Base-by-base conservation (phyloP, 768 basidiomycete species). In the Mycena venus region DNA sequence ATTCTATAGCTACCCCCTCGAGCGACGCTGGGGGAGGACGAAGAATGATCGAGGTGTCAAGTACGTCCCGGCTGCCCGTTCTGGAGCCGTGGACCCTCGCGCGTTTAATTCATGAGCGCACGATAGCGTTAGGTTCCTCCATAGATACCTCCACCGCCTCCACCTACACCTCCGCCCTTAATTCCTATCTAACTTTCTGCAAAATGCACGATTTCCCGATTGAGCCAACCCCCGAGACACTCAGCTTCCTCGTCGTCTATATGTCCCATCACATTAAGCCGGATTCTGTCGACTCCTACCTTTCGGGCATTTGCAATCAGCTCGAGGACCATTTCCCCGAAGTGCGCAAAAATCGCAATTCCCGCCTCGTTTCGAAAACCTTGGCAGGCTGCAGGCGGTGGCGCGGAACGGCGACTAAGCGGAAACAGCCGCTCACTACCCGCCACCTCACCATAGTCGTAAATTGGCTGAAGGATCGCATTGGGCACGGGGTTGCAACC, bases 241-340 rank as follows among this genome's bases (percentile, higher is more conserved):
- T 89, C 0, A 79, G 80, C 6, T 82, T 84, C 44, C 88, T 76
- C 73, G 76, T 79, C 9, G 78, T 83, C 10, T n/a, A n/a, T n/a
- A n/a, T n/a, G n/a, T n/a, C n/a, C n/a, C n/a, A n/a, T n/a, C n/a
- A n/a, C n/a, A n/a, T 87, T 56, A 75, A 83, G 47, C 86, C 87
- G 0, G 10, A 47, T 0, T 84, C 85, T 0, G 82, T 86, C 19
- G 55, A 73, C 15, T 58, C 76, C 5, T 88, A 88, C 74, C 78
- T 88, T 0, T 86, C 86, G 2, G 85, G 86, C 2, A 85, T 87
- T 29, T 80, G 79, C 58, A 80, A 78, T 14, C 75, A 82, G 44
- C 82, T 87, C 11, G 83, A 86, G 72, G 34, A 73, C 0, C 72
- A 78, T 25, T 88, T 80, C 74, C 84, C 85, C 2, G 6, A 77